Conservation (phyloP, 805 yeast genomes). For the Nakazawaea ishiwadae region DNA sequence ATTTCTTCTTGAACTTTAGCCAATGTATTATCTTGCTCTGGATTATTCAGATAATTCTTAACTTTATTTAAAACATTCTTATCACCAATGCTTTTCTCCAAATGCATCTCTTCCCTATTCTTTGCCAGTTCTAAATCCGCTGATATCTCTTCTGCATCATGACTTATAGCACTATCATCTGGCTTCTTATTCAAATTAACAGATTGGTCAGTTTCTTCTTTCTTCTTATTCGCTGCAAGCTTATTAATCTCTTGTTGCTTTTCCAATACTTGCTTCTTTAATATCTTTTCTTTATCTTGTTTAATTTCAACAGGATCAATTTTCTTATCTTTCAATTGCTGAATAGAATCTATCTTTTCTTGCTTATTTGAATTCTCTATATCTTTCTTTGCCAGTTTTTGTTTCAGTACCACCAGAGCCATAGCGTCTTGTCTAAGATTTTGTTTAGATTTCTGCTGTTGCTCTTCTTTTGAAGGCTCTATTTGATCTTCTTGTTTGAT, state of each 20-base stretch:
- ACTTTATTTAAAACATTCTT: too few species aligned
- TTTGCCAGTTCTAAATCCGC: not conserved
- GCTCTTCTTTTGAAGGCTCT: conserved; percentile 15
- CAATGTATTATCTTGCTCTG: conserved; percentile 1
- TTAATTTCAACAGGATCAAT: conserved; percentile 12
- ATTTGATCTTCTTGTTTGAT: conserved; percentile 14
- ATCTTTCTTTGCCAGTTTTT: conserved; percentile 11
- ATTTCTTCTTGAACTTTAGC: conserved; percentile 4
- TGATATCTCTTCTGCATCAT: not conserved
- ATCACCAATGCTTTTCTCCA: not conserved
- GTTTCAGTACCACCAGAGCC: conserved; percentile 11
- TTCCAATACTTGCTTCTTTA: conserved; percentile 14
- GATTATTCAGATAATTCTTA: too few species aligned
- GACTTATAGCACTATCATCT: too few species aligned
- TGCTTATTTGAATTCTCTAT: conserved; percentile 16
- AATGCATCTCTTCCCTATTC: not conserved
- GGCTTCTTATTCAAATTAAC: conserved; percentile 9
- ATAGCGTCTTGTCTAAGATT: conserved; percentile 11
- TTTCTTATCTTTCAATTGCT: conserved; percentile 11
- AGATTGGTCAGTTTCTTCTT: conserved; percentile 13
- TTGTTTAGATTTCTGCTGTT: conserved; percentile 12
- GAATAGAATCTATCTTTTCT: conserved; percentile 14
- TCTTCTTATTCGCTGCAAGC: conserved; percentile 4
- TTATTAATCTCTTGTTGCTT: conserved; percentile 14
- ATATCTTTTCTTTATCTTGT: conserved; percentile 9